These are phyloP conservation scores for Pichia cabralensis DNA, from an alignment of 805 yeast species.

Conservation along the genomic window DNA sequence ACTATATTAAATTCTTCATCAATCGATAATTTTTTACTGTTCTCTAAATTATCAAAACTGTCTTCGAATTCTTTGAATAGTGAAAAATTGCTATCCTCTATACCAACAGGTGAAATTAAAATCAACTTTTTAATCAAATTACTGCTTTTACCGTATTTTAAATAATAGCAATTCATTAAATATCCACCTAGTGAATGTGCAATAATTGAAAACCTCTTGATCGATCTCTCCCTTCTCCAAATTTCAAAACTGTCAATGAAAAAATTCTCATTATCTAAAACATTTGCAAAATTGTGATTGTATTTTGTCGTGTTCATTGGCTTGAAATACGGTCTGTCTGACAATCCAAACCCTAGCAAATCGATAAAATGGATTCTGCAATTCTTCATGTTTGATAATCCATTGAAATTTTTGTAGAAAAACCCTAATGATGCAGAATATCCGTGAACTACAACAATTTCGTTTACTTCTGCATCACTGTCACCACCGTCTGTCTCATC, in stretches of 20 bases:
- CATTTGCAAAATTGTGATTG: conserved; percentile 24
- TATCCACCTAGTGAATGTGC: conserved; percentile 81
- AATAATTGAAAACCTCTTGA: conserved; percentile 47
- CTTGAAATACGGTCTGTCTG: conserved; percentile 40
- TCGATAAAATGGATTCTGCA: conserved; percentile 58
- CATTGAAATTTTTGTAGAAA: conserved; percentile 59
- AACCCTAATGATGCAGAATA: conserved; percentile 87
- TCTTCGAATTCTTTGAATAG: conserved; percentile 8
- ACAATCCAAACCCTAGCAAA: conserved; percentile 61
- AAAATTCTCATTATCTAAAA: conserved; percentile 42
- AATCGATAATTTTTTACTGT: too few species aligned
- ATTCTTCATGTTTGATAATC: conserved; percentile 41
- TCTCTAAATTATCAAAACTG: too few species aligned
- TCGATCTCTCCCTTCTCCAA: conserved; percentile 45
- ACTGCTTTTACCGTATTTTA: conserved; percentile 47
- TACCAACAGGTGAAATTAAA: conserved; percentile 68
- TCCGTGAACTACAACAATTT: conserved; percentile 74
- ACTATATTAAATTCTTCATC: conserved; percentile 13
- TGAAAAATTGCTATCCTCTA: conserved; percentile 54
- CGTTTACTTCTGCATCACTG: background rate
- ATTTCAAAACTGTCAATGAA: conserved; percentile 49
- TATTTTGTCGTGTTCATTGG: conserved; percentile 15
- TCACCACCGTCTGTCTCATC: conserved; percentile 2
- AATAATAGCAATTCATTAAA: conserved; percentile 54
- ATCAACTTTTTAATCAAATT: conserved; percentile 41